Evolutionary conservation across 495 filamentous ascomycete genomes (phyloP), one percentile per base, ranked within the genome.

Genomic region (Chaetomidium leptoderma): DNA sequence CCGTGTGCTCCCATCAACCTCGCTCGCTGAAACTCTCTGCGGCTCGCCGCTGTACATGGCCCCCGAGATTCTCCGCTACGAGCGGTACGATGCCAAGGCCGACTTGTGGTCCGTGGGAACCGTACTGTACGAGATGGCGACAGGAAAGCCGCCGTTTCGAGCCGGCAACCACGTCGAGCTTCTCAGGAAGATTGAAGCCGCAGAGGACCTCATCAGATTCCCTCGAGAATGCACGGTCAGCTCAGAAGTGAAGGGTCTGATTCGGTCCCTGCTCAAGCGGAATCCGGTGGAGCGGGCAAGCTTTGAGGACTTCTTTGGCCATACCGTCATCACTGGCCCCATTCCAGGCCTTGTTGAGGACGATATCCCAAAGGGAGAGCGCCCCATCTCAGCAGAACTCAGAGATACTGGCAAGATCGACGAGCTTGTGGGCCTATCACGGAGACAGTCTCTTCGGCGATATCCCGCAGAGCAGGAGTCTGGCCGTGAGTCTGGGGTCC

Each of bases 11-110:
- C 92, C 92, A 7, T 80, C 87, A 10, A 92, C 92, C 1, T 90
- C 92, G 2, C 77, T 98, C 42, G 93, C 93, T 8, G 93, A 98
- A 68, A 98, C 93, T 3, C 79, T 98, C 6, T 98, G 93, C 70
- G 93, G 93, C 32, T 98, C 93, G n/a, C 93, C 93, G 14, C 79
- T 98, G 24, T 98, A 98, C 72, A 98, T 98, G 93, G 93, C 93
- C 1, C 93, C 93, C 2, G 93, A 98, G 72, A 98, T 98, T 57
- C 81, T 98, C 40, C 85, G 92, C 40, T 98, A 97, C 63, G 92
- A 98, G 68, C 92, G 91, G 69, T 98, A 98, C 70, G 92, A 96
- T 74, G 90, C 92, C 43, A 95, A 92, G 68, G 93, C 91, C 39
- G 93, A 98, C 76, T 74, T 98, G 35, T 98, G 93, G 93, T 98